Base-by-base conservation (phyloP, 1,284 basidiomycete genomes). In the Ganoderma multipileum region DNA sequence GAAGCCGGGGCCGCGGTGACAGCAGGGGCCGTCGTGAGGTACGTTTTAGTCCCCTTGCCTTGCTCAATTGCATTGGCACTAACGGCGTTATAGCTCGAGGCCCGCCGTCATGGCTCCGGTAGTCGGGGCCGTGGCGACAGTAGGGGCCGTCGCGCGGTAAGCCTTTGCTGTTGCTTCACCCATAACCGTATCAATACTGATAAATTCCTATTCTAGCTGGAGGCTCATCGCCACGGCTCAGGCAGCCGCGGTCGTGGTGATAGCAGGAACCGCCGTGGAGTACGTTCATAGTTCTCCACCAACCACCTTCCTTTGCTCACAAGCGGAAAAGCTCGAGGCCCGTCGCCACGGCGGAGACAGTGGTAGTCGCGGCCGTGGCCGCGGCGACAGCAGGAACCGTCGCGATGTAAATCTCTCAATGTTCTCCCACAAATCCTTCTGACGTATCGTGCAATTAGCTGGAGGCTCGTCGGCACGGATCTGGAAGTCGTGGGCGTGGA, bases 391-490 rank as follows among this genome's bases (percentile, higher is more conserved):
- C 62, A 60, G 64, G 23, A 62, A 33, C 28, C 68, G 62, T 9
- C 62, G 70, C 52, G 57, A 50, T 20, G 63, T 70, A 28, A 26
- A 66, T 44, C n/a, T 23, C 12, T 38, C 44, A 20, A 20, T 28
- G 42, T 9, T 18, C 7, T 52, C 42, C 12, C 18, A 60, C 16
- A 20, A 44, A 30, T 44, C 26, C 5, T 62, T n/a, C 38, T 61
- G 23, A 60, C 57, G 26, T 28, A 33, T 7, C 28, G 18, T 23
- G 23, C 4, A 23, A 7, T 5, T 59, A 72, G 65, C 61, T 69
- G 16, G 68, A 70, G 52, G 65, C 61, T 60, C 42, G 68, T 38
- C 71, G 68, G 41, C 69, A 72, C 57, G 67, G 71, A 52, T 73
- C 72, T 11, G 69, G 64, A 30, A 71, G 69, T 60, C 71, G 67